Percentiles rank a stretch among this genome's conserved stretches.
Conservation (phyloP, 345 rosid species). For the Linum trigynum region DNA sequence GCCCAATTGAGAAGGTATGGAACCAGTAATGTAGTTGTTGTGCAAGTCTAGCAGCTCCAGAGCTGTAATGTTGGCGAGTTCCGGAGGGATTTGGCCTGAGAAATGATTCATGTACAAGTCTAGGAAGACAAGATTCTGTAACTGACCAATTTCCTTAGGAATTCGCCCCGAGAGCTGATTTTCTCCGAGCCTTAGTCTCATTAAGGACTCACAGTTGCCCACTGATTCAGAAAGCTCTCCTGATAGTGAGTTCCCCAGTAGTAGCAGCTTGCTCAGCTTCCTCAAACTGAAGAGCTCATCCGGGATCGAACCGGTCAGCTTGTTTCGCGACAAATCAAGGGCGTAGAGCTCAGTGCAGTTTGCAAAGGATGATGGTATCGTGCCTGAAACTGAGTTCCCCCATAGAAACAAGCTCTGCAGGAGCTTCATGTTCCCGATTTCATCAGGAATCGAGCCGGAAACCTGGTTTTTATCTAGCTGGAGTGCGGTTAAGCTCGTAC, state of each 20-base stretch:
- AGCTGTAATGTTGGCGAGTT: slow-evolving; percentile 67
- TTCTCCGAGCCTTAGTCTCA: slow-evolving; percentile 64
- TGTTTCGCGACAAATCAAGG: slow-evolving; percentile 80
- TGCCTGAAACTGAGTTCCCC: slow-evolving; percentile 82
- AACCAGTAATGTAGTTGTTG: slow-evolving; percentile 72
- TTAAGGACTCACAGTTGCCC: slow-evolving; percentile 62
- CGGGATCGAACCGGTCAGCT: slow-evolving; percentile 75
- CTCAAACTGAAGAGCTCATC: slow-evolving; percentile 67
- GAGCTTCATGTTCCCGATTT: slow-evolving; percentile 54
- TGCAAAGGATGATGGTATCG: slow-evolving; percentile 70
- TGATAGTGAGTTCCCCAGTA: slow-evolving; percentile 57
- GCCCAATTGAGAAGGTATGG: slow-evolving; percentile 68
- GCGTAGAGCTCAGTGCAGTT: slow-evolving; percentile 74
- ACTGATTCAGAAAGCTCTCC: slow-evolving; percentile 63
- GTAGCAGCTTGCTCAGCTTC: slow-evolving; percentile 88
- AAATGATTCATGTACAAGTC: slow-evolving; percentile 86
- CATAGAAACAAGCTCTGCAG: slow-evolving; percentile 83
- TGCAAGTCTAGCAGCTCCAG: slow-evolving; percentile 84
- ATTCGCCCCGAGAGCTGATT: slow-evolving; percentile 60
- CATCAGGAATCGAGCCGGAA: slow-evolving; percentile 74
- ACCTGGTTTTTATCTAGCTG: slow-evolving; percentile 81
- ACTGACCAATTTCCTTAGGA: slow-evolving; percentile 72
- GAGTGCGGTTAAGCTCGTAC: slow-evolving; percentile 54
- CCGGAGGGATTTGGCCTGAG: slow-evolving; percentile 63
- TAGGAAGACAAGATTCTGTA: slow-evolving; percentile 87